phyloP scores from a whole-genome alignment of 768 basidiomycete genomes.

The Xerocomus potaroensis region DNA sequence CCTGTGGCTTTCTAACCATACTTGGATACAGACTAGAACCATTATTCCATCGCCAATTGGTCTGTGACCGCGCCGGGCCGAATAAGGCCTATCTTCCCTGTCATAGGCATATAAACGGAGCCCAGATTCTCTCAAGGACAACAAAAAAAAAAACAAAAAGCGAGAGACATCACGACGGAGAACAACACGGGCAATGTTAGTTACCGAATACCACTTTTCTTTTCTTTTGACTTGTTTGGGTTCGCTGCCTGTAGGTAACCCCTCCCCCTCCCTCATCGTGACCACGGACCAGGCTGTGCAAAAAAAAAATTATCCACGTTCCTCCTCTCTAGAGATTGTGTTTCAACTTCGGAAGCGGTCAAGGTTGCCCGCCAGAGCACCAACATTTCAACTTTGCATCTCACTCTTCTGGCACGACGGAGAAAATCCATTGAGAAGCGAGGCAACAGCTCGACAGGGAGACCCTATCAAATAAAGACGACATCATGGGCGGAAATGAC shows the following conservation, averaged over 20 bases:
- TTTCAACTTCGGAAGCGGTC: conserved; percentile 48
- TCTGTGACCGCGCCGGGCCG: no score
- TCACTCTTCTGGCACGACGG: conserved; percentile 2
- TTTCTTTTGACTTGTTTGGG: not conserved
- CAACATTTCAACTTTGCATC: conserved; percentile 26
- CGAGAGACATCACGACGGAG: not conserved
- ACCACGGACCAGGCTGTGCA: conserved; percentile 35
- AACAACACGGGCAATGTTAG: not conserved
- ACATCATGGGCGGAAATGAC: conserved; percentile 24
- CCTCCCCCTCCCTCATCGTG: no score
- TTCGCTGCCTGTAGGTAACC: not conserved
- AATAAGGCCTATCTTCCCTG: no score
- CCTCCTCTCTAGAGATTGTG: conserved; percentile 50
- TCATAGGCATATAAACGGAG: not conserved
- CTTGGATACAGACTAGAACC: not conserved
- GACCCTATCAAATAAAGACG: conserved; percentile 6
- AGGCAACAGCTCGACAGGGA: not conserved
- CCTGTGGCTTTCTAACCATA: conserved; percentile 7
- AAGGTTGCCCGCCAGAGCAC: conserved; percentile 7
- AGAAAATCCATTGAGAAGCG: not conserved
- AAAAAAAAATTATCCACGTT: conserved; percentile 53
- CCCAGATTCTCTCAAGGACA: not conserved
- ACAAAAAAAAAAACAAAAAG: not conserved
- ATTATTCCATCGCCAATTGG: not conserved
- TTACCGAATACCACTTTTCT: not conserved